These are phyloP conservation scores for Guyanaporus albipodus DNA, from an alignment of 768 basidiomycete species.

Conservation along the genomic window DNA sequence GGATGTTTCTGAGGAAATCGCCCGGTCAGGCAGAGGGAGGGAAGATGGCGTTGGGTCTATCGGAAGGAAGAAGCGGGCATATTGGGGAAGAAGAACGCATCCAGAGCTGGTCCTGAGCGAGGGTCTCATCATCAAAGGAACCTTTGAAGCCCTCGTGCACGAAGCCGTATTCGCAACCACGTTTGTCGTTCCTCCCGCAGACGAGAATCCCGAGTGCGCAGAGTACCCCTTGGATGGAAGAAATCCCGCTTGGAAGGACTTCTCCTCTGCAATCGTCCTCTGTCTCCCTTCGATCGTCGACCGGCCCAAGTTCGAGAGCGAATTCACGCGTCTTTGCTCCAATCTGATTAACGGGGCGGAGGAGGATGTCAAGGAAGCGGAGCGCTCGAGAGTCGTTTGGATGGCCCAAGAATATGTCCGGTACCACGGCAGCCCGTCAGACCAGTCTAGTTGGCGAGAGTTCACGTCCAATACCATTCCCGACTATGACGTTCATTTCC, in stretches of 20 bases:
- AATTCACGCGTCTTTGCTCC: conserved; percentile 62
- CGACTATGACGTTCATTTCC: conserved; percentile 25
- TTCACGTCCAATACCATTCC: conserved; percentile 55
- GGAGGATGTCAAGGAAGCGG: conserved; percentile 35
- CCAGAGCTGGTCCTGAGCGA: conserved; percentile 54
- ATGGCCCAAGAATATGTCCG: conserved; percentile 62
- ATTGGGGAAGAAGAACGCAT: conserved; percentile 75
- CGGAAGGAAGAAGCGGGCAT: conserved; percentile 59
- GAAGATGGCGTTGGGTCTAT: conserved; percentile 26
- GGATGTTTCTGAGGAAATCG: conserved; percentile 27
- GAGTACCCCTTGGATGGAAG: conserved; percentile 19
- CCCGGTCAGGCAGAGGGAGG: conserved; percentile 32
- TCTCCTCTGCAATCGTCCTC: conserved; percentile 58
- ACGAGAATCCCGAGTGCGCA: conserved; percentile 14
- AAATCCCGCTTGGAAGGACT: conserved; percentile 52
- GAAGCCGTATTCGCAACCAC: conserved; percentile 78
- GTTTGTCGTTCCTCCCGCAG: conserved; percentile 35
- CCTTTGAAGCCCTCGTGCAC: conserved; percentile 75
- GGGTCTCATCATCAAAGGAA: conserved; percentile 55
- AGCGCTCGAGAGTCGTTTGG: conserved; percentile 54
- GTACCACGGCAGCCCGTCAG: conserved; percentile 51
- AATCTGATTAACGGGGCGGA: conserved; percentile 59
- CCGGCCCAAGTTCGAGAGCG: conserved; percentile 57
- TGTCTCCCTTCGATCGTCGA: conserved; percentile 57
- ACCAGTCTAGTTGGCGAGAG: conserved; percentile 52